A percentile compares a stretch with the other conserved stretches of the same genome.
Evolutionary conservation across 257 asterid genomes (phyloP).

Genomic region (Nicotiana knightiana): DNA sequence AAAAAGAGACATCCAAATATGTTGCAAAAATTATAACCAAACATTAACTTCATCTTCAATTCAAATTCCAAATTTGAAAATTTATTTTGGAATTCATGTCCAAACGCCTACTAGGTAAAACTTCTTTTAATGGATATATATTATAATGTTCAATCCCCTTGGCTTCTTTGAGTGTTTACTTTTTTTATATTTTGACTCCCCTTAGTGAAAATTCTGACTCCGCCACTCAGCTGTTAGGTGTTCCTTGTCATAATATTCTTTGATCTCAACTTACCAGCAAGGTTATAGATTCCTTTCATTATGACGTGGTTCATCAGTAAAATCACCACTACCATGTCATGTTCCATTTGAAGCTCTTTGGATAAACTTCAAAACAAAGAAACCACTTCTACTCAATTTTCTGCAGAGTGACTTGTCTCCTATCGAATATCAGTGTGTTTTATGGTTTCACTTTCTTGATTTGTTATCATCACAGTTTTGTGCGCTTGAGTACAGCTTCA

Average conservation of each 20-base stretch:
- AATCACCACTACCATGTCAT: neutral
- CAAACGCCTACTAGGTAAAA: neutral
- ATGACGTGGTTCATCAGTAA: neutral
- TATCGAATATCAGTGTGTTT: neutral
- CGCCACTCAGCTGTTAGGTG: neutral
- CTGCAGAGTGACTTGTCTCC: neutral
- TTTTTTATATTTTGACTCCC: too few relatives aligned
- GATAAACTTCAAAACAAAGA: neutral
- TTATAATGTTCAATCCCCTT: too few relatives aligned
- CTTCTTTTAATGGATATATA: too few relatives aligned
- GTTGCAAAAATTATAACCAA: too few relatives aligned
- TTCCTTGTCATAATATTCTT: neutral
- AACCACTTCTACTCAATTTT: neutral
- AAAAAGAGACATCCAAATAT: too few relatives aligned
- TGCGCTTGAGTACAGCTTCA: neutral
- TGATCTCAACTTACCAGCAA: neutral
- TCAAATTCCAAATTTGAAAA: too few relatives aligned
- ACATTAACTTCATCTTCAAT: too few relatives aligned
- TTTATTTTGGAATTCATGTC: too few relatives aligned
- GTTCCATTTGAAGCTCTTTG: neutral
- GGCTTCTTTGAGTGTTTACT: too few relatives aligned
- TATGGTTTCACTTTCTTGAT: neutral
- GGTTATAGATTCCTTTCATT: neutral
- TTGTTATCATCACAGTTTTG: neutral
- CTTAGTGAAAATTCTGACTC: too few relatives aligned